Conservation (phyloP, 768 basidiomycete genomes). For the Rhodosporidiobolus odoratus region DNA sequence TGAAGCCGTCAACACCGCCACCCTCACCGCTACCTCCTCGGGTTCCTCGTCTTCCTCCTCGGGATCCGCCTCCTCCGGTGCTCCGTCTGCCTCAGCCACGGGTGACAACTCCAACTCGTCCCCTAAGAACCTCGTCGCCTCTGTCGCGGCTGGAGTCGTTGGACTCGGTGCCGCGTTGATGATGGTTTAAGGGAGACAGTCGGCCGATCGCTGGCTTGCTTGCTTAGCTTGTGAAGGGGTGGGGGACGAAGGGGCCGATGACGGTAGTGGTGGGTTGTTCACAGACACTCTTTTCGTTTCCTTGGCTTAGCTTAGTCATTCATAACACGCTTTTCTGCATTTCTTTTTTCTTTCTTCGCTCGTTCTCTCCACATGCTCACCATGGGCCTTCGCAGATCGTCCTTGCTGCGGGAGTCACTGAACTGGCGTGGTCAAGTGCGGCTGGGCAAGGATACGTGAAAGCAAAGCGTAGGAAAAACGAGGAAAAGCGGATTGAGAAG, state of each 20-base stretch:
- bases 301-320: too few relatives aligned
- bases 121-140: not conserved
- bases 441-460: too few relatives aligned
- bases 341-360: too few relatives aligned
- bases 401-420: too few relatives aligned
- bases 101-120: not conserved
- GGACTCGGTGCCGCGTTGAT: not conserved
- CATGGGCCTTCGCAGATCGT: too few relatives aligned
- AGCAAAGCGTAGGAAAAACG: too few relatives aligned
- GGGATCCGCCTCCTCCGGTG: not conserved
- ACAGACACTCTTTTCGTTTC: too few relatives aligned
- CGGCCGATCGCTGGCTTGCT: not conserved
- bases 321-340: too few relatives aligned
- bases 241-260: not conserved
- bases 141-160: constrained; percentile 11
- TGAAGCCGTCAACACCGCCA: constrained; percentile 31
- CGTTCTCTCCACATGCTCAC: too few relatives aligned
- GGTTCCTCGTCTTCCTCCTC: not conserved
- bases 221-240: not conserved
- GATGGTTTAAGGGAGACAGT: not conserved
- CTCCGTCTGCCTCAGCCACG: not conserved
- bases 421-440: too few relatives aligned
- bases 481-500: too few relatives aligned
- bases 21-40: constrained; percentile 8
- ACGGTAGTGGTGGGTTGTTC: not conserved